Evolutionary conservation across 495 filamentous ascomycete genomes (phyloP), one percentile per base, ranked within the genome.

Genomic region (Collariella sp.): DNA sequence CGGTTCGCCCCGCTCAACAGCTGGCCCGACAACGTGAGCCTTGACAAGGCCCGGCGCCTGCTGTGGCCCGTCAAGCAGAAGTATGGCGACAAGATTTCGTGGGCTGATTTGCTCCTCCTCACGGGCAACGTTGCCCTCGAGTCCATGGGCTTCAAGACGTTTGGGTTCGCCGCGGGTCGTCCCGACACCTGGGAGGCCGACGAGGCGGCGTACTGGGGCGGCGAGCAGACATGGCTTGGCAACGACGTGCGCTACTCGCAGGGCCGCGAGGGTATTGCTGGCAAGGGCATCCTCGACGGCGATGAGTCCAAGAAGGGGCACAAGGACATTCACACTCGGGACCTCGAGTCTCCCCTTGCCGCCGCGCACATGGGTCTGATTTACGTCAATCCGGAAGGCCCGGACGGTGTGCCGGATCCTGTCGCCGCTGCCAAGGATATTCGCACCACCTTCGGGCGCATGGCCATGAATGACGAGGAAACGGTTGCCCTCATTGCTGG

Each of bases 11-110:
- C 84, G 11, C 79, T 88, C 61, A 88, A 88, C 81, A 83, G 80
- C 73, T 88, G 84, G 84, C 84, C 84, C 52, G 84, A 88, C 72
- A 88, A 88, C 57, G 83, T 81, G 56, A 80, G 74, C 60, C 76
- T 88, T 45, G 84, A 88, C 78, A 88, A 88, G 78, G 83, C 83
- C 34, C 84, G 84, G 48, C 83, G 84, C 56, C 78, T 88, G 54
- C 68, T 88, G 49, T 88, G 84, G 84, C 84, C 84, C 61, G 80
- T 88, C 71, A 88, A 88, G 74, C 83, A 87, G 61, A 88, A 88
- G 76, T 88, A 88, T 62, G 84, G 84, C 65, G 78, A 79, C 77
- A 86, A 85, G 76, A 83, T 88, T 65, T 88, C 84, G 5, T 88
- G 84, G 84, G 81, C 83, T 23, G 84, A 88, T 62, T 67, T 88